Evolutionary conservation across 768 basidiomycete species (phyloP), one percentile per base, ranked within the genome.

Genomic region (Tylopilus subfusipes): DNA sequence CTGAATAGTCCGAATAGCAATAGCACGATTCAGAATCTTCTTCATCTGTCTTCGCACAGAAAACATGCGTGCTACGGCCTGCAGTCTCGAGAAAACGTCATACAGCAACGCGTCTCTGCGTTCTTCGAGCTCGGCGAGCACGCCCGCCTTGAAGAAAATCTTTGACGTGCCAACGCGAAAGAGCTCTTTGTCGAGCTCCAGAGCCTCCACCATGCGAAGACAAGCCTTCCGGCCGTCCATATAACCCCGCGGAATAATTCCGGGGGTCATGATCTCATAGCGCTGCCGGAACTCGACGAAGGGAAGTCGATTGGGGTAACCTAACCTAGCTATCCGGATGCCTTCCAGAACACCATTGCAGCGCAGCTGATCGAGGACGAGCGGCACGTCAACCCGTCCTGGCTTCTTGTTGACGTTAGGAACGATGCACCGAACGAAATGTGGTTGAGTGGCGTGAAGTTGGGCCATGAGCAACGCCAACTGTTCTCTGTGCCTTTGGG

Each of bases 281-380:
- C 96, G 89, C 60, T 96, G 91, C 25, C 95, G 86, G 77, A 98
- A 98, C 71, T 99, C 97, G 56, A 93, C 86, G 67, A 99, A 99
- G 1, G 96, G 93, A 4, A 98, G 81, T 38, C 97, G 81, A 70
- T 99, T 99, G 0, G 97, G 97, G 70, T 98, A 99, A 12, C 97
- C 97, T 4, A 97, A 82, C 31, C 97, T 85, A 7, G 97, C 96
- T 63, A 99, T 98, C 31, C 97, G 88, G 64, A 99, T 98, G 33
- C 97, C 97, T 72, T 99, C 97, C 27, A 99, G 79, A 1, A 99
- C 97, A 85, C 97, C 97, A 70, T 99, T 99, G 69, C 97, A 99
- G 5, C 96, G 84, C 21, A 99, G 75, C 64, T 99, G 97, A 65
- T 98, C 96, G 18, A 99, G 82, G 4, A 98, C 93, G 40, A 98